These are phyloP conservation scores for Discostella stelligeroides DNA, from an alignment of 108 stramenopile species.

Conservation along the genomic window DNA sequence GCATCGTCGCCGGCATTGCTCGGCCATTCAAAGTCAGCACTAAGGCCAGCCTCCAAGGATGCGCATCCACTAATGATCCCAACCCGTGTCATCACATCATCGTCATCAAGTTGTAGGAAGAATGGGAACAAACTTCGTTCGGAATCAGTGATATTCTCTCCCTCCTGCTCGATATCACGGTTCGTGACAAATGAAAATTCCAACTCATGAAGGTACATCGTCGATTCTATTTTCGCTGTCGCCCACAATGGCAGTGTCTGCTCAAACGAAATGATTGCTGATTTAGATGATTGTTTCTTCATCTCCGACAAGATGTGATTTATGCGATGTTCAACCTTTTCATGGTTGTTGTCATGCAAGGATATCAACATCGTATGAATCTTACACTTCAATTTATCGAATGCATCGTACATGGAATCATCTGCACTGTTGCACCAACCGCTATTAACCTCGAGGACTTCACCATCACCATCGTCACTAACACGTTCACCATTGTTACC, in stretches of 20 bases:
- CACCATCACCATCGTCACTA: constrained; percentile 1
- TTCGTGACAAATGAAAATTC: constrained; percentile 3
- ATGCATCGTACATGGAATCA: constrained; percentile 16
- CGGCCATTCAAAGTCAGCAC: constrained; percentile 7
- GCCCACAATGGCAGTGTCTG: constrained; percentile 23
- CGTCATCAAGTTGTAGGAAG: constrained; percentile 13
- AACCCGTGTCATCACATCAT: constrained; percentile 28
- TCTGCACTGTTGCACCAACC: background rate
- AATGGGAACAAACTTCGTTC: too few relatives aligned
- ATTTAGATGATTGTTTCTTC: background rate
- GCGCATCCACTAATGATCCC: constrained; percentile 24
- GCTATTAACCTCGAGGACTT: background rate
- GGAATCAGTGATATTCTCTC: too few relatives aligned
- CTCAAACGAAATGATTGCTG: constrained; percentile 9
- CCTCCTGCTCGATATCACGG: background rate
- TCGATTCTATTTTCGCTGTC: constrained; percentile 11
- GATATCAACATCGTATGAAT: constrained; percentile 1
- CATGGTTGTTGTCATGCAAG: background rate
- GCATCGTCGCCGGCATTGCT: background rate
- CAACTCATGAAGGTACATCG: constrained; percentile 27
- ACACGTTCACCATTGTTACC: background rate
- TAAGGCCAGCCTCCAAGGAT: constrained; percentile 18
- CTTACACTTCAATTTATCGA: constrained; percentile 3
- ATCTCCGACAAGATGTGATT: background rate
- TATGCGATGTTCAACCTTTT: background rate